A percentile compares a stretch with the other conserved stretches of the same genome.
These are phyloP conservation scores for Aureobasidium sp. DNA, from an alignment of 2,329 filamentous ascomycete genomes.

Conservation along the genomic window DNA sequence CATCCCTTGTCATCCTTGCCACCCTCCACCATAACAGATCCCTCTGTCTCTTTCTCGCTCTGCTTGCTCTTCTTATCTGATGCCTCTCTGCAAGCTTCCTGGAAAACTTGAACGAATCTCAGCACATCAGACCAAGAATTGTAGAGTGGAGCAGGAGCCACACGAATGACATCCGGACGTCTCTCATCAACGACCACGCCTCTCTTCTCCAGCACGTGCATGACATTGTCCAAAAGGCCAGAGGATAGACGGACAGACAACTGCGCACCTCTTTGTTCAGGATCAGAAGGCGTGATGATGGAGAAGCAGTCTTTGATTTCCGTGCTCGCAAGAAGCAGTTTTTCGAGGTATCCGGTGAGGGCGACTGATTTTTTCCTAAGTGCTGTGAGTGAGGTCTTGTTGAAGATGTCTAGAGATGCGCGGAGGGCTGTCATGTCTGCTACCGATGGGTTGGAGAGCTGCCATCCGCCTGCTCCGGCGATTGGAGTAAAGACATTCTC, in stretches of 20 bases:
- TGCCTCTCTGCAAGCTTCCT: slow-evolving; percentile 36
- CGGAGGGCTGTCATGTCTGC: slow-evolving; percentile 70
- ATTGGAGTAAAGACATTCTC: slow-evolving; percentile 72
- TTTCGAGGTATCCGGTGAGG: slow-evolving; percentile 70
- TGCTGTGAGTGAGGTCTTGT: slow-evolving; percentile 60
- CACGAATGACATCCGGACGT: slow-evolving; percentile 75
- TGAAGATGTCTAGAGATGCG: slow-evolving; percentile 68
- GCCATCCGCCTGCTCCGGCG: slow-evolving; percentile 70
- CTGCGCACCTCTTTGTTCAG: slow-evolving; percentile 66
- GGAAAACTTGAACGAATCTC: slow-evolving; percentile 51
- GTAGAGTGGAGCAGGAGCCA: slow-evolving; percentile 79
- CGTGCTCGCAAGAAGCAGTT: slow-evolving; percentile 43
- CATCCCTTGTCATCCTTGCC: slow-evolving; percentile 26
- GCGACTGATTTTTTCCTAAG: slow-evolving; percentile 65
- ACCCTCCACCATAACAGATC: slow-evolving; percentile 24
- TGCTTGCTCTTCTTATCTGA: slow-evolving; percentile 1
- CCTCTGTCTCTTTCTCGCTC: background rate
- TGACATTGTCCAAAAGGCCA: slow-evolving; percentile 64
- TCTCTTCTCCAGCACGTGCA: slow-evolving; percentile 55
- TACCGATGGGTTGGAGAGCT: slow-evolving; percentile 77
- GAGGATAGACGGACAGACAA: slow-evolving; percentile 64
- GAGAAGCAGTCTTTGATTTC: slow-evolving; percentile 28
- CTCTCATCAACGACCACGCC: slow-evolving; percentile 77
- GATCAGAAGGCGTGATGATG: slow-evolving; percentile 64
- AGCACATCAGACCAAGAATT: slow-evolving; percentile 71